Evolutionary conservation across 2,329 filamentous ascomycete species (phyloP), one percentile per base, ranked within the genome.

Genomic region (Pseudocercospora musae): DNA sequence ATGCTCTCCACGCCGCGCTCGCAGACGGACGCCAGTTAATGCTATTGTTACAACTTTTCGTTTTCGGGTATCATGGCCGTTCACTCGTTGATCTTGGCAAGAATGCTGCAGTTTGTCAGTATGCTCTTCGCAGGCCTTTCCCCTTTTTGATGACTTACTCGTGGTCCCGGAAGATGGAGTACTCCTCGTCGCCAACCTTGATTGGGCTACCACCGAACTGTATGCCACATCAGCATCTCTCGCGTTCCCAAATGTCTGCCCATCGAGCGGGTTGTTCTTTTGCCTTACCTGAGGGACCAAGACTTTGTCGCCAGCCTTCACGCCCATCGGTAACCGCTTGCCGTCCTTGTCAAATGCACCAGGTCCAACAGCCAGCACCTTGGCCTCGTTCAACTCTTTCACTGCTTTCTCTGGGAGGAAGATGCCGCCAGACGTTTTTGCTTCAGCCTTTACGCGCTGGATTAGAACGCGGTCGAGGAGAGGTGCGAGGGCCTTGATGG

Each of bases 41-140:
- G 66, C 66, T 72, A 69, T 66, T 68, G 62, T 59, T 70, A 71
- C 68, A 72, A 46, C 29, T 46, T 49, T 48, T 21, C 29, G 48
- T 9, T 23, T 60, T 23, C 57, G 59, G 66, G 66, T 66, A 66
- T 66, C 62, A 58, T 60, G 37, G 63, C 59, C 33, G 57, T 62
- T 50, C 91, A 96, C 85, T 98, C 94, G 82, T 92, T 96, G 86
- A 99, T 96, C 89, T 98, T 99, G 79, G 95, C 95, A 65, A 99
- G 87, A 72, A 99, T 91, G 79, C 94, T 97, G 73, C 23, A 8
- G 5, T 1, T 2, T 29, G 62, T 75, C 56, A 74, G 71, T 57
- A 8, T n/a, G 37, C 44, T 18, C 15, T 1, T 31, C 21, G 2
- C n/a, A 1, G 29, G 29, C 13, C 6, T n/a, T 21, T 49, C 42